Base-by-base conservation (phyloP, 164 flowering plant genomes). In the Santalum album region DNA sequence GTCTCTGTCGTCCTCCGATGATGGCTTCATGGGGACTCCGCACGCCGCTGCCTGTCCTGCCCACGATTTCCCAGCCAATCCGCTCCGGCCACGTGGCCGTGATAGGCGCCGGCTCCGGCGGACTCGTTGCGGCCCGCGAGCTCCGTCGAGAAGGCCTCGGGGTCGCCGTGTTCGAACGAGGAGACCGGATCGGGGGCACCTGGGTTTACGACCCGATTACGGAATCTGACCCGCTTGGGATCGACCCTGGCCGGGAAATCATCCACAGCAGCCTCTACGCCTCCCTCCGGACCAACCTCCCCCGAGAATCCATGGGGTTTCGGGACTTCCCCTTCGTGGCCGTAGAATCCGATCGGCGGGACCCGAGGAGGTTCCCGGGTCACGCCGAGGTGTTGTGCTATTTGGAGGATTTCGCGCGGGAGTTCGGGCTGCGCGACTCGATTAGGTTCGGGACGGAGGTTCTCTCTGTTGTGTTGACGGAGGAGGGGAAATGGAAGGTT, bases 221-320 rank as follows among this genome's bases (percentile, higher is more conserved):
- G 10, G 98, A 90, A 20, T 56, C 87, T 12, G 98, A 90, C 63
- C 84, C 71, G 0, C 21, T 87, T 0, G 80, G 97, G 0, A 52
- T 67, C 23, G 78, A 85, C 64, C 90, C 87, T 45, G 49, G 49
- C 21, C 79, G 98, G 10, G 51, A 44, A 17, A 40, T 73, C 15
- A 75, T 86, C 52, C 95, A 77, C 36, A 29, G 73, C 24, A 87
- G 96, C 67, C 78, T 90, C 47, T 87, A 84, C 74, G 60, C 67
- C 1, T 90, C 95, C 9, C 90, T 90, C n/a, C 82, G 97, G 7
- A 81, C 90, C 44, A 90, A 90, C 59, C 77, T 90, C 25, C 95
- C 97, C 11, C 57, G 97, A 26, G 85, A 83, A 55, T 40, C 34
- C n/a, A 90, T 90, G 97, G 97, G 97, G 2, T 84, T 70, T 51